A percentile compares a stretch with the other conserved stretches of the same genome.
Evolutionary conservation across 352 stramenopile species (phyloP).

Genomic region (Globisporangium nagaii): DNA sequence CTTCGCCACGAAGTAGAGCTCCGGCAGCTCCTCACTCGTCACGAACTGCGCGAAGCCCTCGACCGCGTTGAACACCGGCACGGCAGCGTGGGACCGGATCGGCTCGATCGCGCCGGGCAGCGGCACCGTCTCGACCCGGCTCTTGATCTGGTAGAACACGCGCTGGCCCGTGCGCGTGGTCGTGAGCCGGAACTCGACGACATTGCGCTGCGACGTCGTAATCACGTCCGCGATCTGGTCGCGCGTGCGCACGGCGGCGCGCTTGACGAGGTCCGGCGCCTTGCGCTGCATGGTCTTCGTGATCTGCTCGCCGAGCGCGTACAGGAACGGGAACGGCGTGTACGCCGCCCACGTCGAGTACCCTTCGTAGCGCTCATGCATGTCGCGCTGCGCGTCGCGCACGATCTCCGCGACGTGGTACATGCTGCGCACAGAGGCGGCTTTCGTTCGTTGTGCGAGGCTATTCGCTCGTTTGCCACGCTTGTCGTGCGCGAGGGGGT

Average conservation of each 20-base stretch:
- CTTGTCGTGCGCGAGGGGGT: background rate
- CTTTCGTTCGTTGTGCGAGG: too few species aligned
- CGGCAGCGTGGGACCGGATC: constrained; percentile 44
- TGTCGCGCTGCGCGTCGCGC: constrained; percentile 70
- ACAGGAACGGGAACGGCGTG: constrained; percentile 77
- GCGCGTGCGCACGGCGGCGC: constrained; percentile 49
- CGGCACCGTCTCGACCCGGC: constrained; percentile 36
- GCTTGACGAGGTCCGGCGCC: constrained; percentile 70
- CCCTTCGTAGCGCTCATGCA: constrained; percentile 66
- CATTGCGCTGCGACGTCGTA: constrained; percentile 37
- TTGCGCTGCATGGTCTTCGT: constrained; percentile 68
- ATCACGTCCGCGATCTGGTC: constrained; percentile 61
- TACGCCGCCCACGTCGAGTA: constrained; percentile 43
- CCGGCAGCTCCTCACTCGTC: constrained; percentile 73
- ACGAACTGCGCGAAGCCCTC: constrained; percentile 75
- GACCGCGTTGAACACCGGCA: constrained; percentile 62
- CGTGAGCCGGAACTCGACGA: constrained; percentile 56
- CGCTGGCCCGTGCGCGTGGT: constrained; percentile 53
- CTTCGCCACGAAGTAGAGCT: constrained; percentile 85
- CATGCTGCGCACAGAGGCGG: constrained; percentile 23
- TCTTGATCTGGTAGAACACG: constrained; percentile 68
- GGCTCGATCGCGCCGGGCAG: constrained; percentile 47
- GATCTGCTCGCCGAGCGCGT: constrained; percentile 61
- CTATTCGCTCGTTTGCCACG: background rate
- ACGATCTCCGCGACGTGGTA: constrained; percentile 84